phyloP scores from a whole-genome alignment of 495 filamentous ascomycete species.

The Penicillium lividum region DNA sequence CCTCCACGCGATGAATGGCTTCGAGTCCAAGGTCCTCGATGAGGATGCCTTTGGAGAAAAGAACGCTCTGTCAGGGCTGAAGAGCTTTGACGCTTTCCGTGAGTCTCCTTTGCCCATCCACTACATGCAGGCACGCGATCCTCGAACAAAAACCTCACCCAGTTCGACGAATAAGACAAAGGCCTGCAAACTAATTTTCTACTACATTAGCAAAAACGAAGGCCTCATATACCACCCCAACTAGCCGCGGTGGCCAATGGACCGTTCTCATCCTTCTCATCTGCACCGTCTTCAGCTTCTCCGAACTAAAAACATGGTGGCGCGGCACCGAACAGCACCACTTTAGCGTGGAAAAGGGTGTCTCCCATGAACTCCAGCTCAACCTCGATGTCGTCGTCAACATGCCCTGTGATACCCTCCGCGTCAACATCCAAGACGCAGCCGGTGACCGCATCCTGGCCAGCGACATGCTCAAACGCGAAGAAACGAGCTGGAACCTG shows the following conservation, averaged over 20 bases:
- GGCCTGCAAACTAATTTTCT: slow-evolving; percentile 9
- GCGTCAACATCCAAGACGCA: slow-evolving; percentile 97
- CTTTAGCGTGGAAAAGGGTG: slow-evolving; percentile 91
- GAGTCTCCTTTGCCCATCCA: slow-evolving; percentile 35
- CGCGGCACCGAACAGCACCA: slow-evolving; percentile 79
- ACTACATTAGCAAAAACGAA: slow-evolving; percentile 80
- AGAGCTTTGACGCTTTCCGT: slow-evolving; percentile 98
- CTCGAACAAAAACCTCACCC: background rate
- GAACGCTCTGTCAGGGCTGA: slow-evolving; percentile 57
- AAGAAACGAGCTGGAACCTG: slow-evolving; percentile 75
- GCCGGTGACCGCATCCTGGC: slow-evolving; percentile 89
- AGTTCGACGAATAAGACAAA: background rate
- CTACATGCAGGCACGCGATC: background rate
- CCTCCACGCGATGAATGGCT: slow-evolving; percentile 64
- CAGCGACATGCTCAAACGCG: slow-evolving; percentile 67
- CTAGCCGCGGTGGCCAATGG: slow-evolving; percentile 85
- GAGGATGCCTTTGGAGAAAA: slow-evolving; percentile 79
- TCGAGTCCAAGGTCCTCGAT: slow-evolving; percentile 68
- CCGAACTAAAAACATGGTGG: slow-evolving; percentile 82
- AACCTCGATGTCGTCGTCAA: slow-evolving; percentile 93
- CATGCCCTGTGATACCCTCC: slow-evolving; percentile 85
- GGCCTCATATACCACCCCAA: slow-evolving; percentile 81
- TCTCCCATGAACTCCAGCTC: slow-evolving; percentile 84
- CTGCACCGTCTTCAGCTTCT: slow-evolving; percentile 69
- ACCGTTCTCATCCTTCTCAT: slow-evolving; percentile 79